Evolutionary conservation across 177 flowering plant genomes (phyloP).

Genomic region (Vitis hybrid): DNA sequence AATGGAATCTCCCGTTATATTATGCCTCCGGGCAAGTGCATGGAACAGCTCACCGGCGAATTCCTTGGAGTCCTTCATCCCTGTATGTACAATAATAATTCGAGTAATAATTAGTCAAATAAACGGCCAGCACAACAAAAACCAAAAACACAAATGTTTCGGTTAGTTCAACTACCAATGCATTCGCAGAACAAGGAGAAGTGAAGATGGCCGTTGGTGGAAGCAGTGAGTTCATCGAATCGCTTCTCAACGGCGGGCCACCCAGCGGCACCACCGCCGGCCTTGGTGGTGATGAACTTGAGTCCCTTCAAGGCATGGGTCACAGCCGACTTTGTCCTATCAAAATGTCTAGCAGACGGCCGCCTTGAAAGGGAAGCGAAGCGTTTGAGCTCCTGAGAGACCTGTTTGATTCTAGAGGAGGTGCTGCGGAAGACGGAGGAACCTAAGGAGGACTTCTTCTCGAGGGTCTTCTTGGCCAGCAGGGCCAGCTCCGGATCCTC

Average conservation of each 20-base stretch:
- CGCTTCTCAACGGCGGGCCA: conserved; percentile 72
- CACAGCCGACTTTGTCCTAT: conserved; percentile 67
- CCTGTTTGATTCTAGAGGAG: conserved; percentile 43
- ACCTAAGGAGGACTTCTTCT: conserved; percentile 25
- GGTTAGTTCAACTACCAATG: conserved; percentile 51
- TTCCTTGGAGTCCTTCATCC: conserved; percentile 86
- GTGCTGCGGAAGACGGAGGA: conserved; percentile 20
- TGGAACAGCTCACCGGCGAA: conserved; percentile 71
- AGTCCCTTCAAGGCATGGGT: conserved; percentile 74
- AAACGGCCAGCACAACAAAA: background rate
- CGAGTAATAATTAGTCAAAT: background rate
- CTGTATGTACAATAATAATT: conserved; percentile 25
- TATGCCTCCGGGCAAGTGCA: conserved; percentile 63
- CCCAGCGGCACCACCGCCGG: conserved; percentile 50
- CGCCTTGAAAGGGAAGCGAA: conserved; percentile 48
- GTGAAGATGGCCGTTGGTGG: conserved; percentile 50
- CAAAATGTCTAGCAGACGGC: conserved; percentile 35
- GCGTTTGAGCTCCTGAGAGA: conserved; percentile 74
- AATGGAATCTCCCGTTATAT: conserved; percentile 46
- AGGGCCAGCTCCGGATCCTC: conserved; percentile 37
- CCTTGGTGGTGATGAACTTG: conserved; percentile 72
- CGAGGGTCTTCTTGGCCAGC: conserved; percentile 30
- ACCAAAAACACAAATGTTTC: background rate
- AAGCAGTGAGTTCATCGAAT: conserved; percentile 51
- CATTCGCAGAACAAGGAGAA: conserved; percentile 63